A percentile compares a stretch with the other conserved stretches of the same genome.
Conservation (phyloP, 306 rosid genomes). For the Prosopis cineraria region DNA sequence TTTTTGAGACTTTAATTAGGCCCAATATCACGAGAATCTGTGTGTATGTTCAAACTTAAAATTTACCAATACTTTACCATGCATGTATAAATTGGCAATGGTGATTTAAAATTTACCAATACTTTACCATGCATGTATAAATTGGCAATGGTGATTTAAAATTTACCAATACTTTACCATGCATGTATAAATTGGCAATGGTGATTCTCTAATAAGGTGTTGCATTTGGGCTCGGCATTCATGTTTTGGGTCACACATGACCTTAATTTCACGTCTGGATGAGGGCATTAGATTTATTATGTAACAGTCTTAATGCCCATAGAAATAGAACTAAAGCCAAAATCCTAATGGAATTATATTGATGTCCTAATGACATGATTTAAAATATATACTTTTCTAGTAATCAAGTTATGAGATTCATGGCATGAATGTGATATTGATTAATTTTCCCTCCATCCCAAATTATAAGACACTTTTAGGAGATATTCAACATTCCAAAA, state of each 20-base stretch:
- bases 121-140: no score
- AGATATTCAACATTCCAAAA: no score
- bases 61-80: no score
- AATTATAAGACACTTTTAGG: no score
- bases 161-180: no score
- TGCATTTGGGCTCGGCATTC: neutral
- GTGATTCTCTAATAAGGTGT: neutral
- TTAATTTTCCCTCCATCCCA: no score
- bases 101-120: no score
- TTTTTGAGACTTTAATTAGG: neutral
- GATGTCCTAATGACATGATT: neutral
- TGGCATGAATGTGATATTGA: neutral
- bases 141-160: neutral
- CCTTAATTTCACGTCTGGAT: neutral
- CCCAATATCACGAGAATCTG: conserved; percentile 9
- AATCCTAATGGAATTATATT: neutral
- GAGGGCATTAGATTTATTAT: neutral
- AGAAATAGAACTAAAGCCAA: neutral
- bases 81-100: neutral
- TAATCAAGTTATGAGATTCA: neutral
- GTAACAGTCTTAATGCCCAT: neutral
- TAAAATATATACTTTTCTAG: neutral
- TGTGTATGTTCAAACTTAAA: neutral
- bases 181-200: neutral
- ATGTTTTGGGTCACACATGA: neutral